phyloP scores from a whole-genome alignment of 371 early-diverging fungal species.

The Dichotomocladium elegans region DNA sequence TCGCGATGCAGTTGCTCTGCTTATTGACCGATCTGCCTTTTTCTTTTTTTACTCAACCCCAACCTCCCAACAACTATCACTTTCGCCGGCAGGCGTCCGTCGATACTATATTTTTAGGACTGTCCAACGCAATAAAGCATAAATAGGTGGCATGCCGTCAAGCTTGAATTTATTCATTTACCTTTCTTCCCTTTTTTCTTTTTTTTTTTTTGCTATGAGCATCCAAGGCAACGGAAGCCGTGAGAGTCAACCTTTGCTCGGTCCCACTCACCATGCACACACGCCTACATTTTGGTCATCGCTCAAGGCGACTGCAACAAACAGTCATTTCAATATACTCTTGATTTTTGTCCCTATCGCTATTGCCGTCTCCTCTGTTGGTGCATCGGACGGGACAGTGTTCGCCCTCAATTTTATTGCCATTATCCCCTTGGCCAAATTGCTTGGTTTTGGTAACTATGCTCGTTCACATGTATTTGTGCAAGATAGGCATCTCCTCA shows the following conservation, averaged over 20 bases:
- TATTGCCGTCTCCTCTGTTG: slow-evolving; percentile 47
- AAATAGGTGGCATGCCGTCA: background rate
- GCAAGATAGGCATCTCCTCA: background rate
- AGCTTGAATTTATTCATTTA: background rate
- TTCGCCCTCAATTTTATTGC: slow-evolving; percentile 88
- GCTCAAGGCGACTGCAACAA: slow-evolving; percentile 21
- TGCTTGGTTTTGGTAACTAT: slow-evolving; percentile 37
- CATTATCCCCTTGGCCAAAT: slow-evolving; percentile 84
- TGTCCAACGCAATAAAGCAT: background rate
- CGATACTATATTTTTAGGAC: background rate
- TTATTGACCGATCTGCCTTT: too few species aligned
- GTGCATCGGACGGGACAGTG: slow-evolving; percentile 55
- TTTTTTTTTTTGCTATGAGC: background rate
- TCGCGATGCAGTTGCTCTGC: too few species aligned
- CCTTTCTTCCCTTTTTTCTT: background rate
- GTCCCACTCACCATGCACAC: background rate
- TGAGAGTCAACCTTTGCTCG: slow-evolving; percentile 11
- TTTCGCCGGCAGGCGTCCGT: background rate
- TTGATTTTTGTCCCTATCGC: slow-evolving; percentile 80
- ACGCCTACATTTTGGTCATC: slow-evolving; percentile 33
- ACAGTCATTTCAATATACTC: slow-evolving; percentile 62
- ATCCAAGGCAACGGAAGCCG: background rate
- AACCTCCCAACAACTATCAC: too few species aligned
- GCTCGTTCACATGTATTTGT: background rate
- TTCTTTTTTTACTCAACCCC: too few species aligned